A percentile compares a stretch with the other conserved stretches of the same genome.
These are phyloP conservation scores for Saccharomycopsis selenospora DNA, from an alignment of 805 yeast species.

Conservation along the genomic window DNA sequence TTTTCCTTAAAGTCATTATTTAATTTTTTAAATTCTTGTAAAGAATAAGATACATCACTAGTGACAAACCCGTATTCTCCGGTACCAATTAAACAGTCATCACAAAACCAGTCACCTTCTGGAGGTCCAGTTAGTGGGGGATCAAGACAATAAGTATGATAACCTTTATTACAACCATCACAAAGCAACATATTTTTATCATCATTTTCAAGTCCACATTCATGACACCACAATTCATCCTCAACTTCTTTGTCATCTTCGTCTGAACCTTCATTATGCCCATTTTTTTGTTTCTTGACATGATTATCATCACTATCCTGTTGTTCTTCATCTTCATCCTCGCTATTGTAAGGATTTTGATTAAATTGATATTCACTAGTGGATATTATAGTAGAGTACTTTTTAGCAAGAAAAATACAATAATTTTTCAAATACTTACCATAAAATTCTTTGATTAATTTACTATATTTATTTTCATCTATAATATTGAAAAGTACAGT, in stretches of 20 bases:
- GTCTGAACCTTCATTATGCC: constrained; percentile 27
- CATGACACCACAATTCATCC: constrained; percentile 26
- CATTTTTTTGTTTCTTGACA: constrained; percentile 21
- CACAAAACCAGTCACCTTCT: constrained; percentile 69
- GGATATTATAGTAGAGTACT: constrained; percentile 15
- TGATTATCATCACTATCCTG: constrained; percentile 14
- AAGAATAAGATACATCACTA: constrained; percentile 43
- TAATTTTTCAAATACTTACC: constrained; percentile 27
- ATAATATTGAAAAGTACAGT: constrained; percentile 20
- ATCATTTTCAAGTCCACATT: constrained; percentile 27
- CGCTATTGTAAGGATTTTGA: constrained; percentile 20
- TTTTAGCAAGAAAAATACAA: constrained; percentile 29
- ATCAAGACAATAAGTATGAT: constrained; percentile 59
- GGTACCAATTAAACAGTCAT: constrained; percentile 75
- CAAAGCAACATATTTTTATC: constrained; percentile 48
- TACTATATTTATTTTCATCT: constrained; percentile 11
- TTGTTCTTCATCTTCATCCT: constrained; percentile 16
- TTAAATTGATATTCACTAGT: constrained; percentile 16
- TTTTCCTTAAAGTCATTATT: constrained; percentile 43
- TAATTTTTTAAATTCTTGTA: constrained; percentile 51
- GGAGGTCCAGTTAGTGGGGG: constrained; percentile 51
- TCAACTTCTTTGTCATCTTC: constrained; percentile 22
- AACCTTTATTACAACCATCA: constrained; percentile 65
- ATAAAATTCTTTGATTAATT: constrained; percentile 25
- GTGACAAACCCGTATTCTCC: constrained; percentile 88